Evolutionary conservation across 495 filamentous ascomycete species (phyloP), one percentile per base, ranked within the genome.

Genomic region (Hapsidospora chrysogenum): DNA sequence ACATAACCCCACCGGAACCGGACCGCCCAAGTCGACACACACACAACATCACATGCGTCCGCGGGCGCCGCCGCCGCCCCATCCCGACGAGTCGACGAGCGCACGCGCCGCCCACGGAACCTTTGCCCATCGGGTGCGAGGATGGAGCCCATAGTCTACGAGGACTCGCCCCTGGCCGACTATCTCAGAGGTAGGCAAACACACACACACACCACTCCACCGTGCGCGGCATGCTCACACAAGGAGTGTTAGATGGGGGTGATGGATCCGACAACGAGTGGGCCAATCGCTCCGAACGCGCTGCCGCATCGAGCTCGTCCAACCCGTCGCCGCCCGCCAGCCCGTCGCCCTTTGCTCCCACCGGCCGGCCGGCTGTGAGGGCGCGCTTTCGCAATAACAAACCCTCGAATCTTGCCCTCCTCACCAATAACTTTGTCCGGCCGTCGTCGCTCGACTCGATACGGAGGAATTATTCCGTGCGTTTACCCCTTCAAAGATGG

Each of bases 101-200:
- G n/a, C n/a, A n/a, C n/a, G n/a, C n/a, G n/a, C n/a, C n/a, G n/a
- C n/a, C n/a, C n/a, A n/a, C n/a, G n/a, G n/a, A n/a, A n/a, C n/a
- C n/a, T 51, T 52, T n/a, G n/a, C n/a, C n/a, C n/a, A n/a, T n/a
- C n/a, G n/a, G n/a, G n/a, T n/a, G 41, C 43, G 47, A 46, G 44
- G 57, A 97, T 96, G 89, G 89, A 95, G 70, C 76, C 82, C 46
- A 65, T 95, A 43, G 74, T 94, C 46, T 83, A 78, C 60, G 79
- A 89, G 58, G 76, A 85, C 53, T 83, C 85, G 46, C 89, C 89
- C 40, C 66, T 96, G 59, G 85, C 84, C 51, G 78, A 81, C 42
- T 95, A 92, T 63, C 74, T 97, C 38, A 29, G 38, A 35, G 31
- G 17, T 20, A 14, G 11, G 35, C 22, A 27, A 31, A 22, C n/a